Evolutionary conservation across 1,284 basidiomycete genomes (phyloP).

Genomic region (Moniliella sp.): DNA sequence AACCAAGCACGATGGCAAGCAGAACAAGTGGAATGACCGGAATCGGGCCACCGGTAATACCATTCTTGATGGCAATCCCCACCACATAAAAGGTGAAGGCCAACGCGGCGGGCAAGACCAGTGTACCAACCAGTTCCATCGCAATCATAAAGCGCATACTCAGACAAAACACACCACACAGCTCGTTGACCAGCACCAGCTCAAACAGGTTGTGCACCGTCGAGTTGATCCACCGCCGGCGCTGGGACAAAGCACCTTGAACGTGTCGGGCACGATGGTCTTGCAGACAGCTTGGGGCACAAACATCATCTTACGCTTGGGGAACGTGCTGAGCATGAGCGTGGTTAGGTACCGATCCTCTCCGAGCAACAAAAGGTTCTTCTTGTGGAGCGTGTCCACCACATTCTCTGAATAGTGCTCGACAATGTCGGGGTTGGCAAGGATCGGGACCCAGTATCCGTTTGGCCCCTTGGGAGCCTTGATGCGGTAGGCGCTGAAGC

Average conservation of each 20-base stretch:
- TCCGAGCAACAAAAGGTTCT: conserved; percentile 37
- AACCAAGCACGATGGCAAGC: conserved; percentile 36
- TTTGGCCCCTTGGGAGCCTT: conserved; percentile 38
- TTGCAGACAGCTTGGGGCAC: conserved; percentile 38
- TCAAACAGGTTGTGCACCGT: conserved; percentile 38
- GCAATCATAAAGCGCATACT: conserved; percentile 37
- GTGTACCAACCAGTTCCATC: conserved; percentile 37
- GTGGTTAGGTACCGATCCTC: conserved; percentile 38
- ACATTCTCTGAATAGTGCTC: conserved; percentile 39
- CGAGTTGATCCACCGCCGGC: conserved; percentile 39
- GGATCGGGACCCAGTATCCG: conserved; percentile 37
- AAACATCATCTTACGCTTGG: conserved; percentile 38
- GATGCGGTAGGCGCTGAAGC: conserved; percentile 38
- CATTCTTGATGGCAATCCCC: conserved; percentile 21
- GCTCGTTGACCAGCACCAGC: conserved; percentile 36
- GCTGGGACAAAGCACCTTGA: conserved; percentile 37
- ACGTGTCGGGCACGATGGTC: conserved; percentile 38
- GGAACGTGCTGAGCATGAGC: conserved; percentile 38
- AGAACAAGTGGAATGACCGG: conserved; percentile 26
- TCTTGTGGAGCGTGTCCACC: conserved; percentile 37
- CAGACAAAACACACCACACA: conserved; percentile 39
- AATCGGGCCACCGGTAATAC: conserved; percentile 1
- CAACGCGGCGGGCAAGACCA: conserved; percentile 37
- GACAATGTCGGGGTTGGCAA: conserved; percentile 37
- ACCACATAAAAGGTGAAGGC: conserved; percentile 36